Evolutionary conservation across 352 stramenopile species (phyloP), one percentile per base, ranked within the genome.

Genomic region (Phytopythium mirpurense): DNA sequence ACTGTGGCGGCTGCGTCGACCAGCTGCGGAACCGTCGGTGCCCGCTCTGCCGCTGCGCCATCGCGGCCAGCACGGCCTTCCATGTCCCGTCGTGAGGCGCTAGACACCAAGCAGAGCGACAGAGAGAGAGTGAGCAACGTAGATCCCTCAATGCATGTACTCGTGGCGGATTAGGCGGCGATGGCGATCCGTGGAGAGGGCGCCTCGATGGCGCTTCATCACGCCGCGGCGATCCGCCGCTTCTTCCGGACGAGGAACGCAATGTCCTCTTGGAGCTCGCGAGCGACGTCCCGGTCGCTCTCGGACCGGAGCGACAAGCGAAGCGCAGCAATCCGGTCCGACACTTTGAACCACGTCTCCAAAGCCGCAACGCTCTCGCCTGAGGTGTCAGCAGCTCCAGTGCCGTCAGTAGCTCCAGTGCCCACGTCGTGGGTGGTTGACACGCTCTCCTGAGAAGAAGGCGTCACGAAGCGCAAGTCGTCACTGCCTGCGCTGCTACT

Each of bases 41-140:
- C 40, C 83, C 83, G 26, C 74, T 91, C 36, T 91, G 83, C 36
- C 74, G 83, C 31, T 62, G 88, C 44, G 51, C 63, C 56, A 88
- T 93, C 50, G 42, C 56, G 23, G 71, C 65, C 27, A 86, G 69
- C 43, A 88, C 79, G 12, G 52, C 59, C 5, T 93, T 93, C 54
- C 79, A 90, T 45, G 72, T 86, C 12, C 75, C 82, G 2, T 87
- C 72, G 11, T 89, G 72, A 48, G 44, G 12, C 10, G n/a, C 7
- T 36, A 10, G 7, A 10, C 11, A 4, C 2, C 11, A 36, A 36
- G 32, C 6, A 9, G 7, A 26, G 12, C 15, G 26, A 24, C 5
- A 23, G 23, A 49, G 43, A 23, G 27, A 35, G 9, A 19, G n/a
- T 26, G 29, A 37, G 18, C 21, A 5, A 19, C 26, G n/a, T 38